Conservation (phyloP, 345 rosid species). For the Pseudoturritis turrita region DNA sequence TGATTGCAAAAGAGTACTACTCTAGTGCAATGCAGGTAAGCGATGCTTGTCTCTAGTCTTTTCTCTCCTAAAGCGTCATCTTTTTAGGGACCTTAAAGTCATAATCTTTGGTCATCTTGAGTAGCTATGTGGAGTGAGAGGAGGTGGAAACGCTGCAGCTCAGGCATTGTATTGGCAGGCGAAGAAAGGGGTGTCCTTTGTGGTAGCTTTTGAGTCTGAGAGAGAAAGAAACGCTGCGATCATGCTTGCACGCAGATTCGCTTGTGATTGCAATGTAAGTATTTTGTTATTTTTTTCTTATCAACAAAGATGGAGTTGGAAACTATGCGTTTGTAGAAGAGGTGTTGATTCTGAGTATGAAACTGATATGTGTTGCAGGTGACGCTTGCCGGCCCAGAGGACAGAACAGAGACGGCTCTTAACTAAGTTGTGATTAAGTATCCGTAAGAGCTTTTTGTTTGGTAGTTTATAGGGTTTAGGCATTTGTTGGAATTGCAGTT, state of each 20-base stretch:
- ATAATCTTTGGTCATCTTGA: slow-evolving; percentile 10
- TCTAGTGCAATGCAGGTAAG: slow-evolving; percentile 85
- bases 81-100: not conserved
- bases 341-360: slow-evolving; percentile 6
- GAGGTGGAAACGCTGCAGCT: slow-evolving; percentile 95
- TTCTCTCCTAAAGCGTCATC: not conserved
- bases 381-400: slow-evolving; percentile 36
- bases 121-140: slow-evolving; percentile 96
- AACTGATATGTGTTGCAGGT: slow-evolving; percentile 26
- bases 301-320: not conserved
- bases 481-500: slow-evolving; percentile 17
- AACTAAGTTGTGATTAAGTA: slow-evolving; percentile 11
- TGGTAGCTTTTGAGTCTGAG: slow-evolving; percentile 81
- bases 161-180: slow-evolving; percentile 95
- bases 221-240: slow-evolving; percentile 88
- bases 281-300: not conserved
- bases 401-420: slow-evolving; percentile 28
- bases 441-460: slow-evolving; percentile 16
- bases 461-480: slow-evolving; percentile 23
- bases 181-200: slow-evolving; percentile 64
- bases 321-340: not conserved
- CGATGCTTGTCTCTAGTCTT: not conserved
- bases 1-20: slow-evolving; percentile 82
- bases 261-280: slow-evolving; percentile 96
- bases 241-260: slow-evolving; percentile 93